phyloP scores from a whole-genome alignment of 2,329 filamentous ascomycete species.

The Microsporum audouinii region DNA sequence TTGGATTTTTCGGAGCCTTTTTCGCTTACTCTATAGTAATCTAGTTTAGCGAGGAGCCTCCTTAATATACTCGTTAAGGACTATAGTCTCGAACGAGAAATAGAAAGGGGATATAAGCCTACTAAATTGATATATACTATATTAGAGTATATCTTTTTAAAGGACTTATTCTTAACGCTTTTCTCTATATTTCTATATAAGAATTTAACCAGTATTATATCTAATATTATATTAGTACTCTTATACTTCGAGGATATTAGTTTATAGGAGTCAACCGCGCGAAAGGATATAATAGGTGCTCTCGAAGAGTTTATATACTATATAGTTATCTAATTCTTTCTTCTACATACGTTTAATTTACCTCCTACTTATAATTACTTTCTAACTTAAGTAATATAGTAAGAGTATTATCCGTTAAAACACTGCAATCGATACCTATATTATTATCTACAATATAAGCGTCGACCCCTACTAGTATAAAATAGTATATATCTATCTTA shows the following conservation, averaged over 20 bases:
- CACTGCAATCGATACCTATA: conserved; percentile 12
- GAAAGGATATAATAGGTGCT: conserved; percentile 7
- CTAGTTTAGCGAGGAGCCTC: conserved; percentile 10
- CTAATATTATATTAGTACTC: conserved; percentile 7
- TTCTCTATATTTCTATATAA: conserved; percentile 9
- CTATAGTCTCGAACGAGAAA: conserved; percentile 15
- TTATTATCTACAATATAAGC: conserved; percentile 10
- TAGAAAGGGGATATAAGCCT: conserved; percentile 14
- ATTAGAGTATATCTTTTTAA: conserved; percentile 14
- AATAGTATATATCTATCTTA: background rate
- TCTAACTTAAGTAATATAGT: conserved; percentile 7
- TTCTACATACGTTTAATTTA: background rate
- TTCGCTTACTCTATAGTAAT: conserved; percentile 10
- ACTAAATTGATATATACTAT: conserved; percentile 15
- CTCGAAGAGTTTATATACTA: conserved; percentile 14
- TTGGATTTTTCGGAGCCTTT: conserved; percentile 8
- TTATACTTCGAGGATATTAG: conserved; percentile 9
- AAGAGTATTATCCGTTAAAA: conserved; percentile 12
- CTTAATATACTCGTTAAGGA: conserved; percentile 14
- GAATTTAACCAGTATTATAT: conserved; percentile 5
- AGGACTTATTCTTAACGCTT: conserved; percentile 10
- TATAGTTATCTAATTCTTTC: conserved; percentile 13
- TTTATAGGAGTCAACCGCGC: conserved; percentile 4
- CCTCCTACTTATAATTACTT: background rate
- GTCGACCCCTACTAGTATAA: conserved; percentile 3